These are phyloP conservation scores for Fusarium sublunatum DNA, from an alignment of 2,329 filamentous ascomycete species.

Conservation along the genomic window DNA sequence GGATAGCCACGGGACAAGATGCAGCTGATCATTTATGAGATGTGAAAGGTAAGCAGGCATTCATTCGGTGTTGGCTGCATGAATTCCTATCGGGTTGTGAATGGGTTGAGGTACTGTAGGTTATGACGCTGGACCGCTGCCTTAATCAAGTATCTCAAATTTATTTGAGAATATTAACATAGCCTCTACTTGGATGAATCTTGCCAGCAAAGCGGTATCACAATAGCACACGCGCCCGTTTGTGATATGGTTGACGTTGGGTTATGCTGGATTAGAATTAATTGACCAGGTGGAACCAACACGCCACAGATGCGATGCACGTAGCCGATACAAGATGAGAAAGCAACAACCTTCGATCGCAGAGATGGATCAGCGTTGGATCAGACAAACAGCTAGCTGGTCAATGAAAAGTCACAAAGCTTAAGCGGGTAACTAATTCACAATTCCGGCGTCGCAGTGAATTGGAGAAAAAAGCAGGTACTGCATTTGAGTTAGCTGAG, in stretches of 20 bases:
- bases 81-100: constrained; percentile 25
- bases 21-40: constrained; percentile 11
- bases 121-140: constrained; percentile 22
- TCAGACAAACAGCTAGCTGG: background rate
- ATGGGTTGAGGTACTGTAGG: constrained; percentile 8
- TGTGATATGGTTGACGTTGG: constrained; percentile 14
- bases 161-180: constrained; percentile 13
- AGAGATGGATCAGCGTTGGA: background rate
- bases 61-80: constrained; percentile 4
- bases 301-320: constrained; percentile 24
- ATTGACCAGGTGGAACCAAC: constrained; percentile 23
- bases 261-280: background rate
- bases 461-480: background rate
- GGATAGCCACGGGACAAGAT: background rate
- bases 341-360: background rate
- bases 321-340: constrained; percentile 4
- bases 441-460: background rate
- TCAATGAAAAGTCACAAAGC: constrained; percentile 8
- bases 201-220: constrained; percentile 13
- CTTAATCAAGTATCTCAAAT: constrained; percentile 33
- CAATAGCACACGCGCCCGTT: constrained; percentile 2
- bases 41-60: constrained; percentile 16
- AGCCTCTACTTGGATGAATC: constrained; percentile 2
- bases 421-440: constrained; percentile 4
- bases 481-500: background rate